These are phyloP conservation scores for Prunus salicina DNA, from an alignment of 306 rosid genomes.

Conservation along the genomic window DNA sequence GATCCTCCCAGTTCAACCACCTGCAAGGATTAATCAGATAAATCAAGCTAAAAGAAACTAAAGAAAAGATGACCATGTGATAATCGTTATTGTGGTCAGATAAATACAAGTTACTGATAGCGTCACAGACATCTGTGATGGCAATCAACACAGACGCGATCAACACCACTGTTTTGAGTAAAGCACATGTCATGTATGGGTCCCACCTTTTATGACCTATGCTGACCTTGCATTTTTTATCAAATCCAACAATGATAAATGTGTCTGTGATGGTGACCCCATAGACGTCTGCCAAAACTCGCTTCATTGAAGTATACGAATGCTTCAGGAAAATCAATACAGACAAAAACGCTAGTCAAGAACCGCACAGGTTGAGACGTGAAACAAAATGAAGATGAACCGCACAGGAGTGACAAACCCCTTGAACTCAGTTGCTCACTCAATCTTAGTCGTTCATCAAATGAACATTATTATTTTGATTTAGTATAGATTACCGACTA, in stretches of 20 bases:
- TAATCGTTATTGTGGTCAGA: slow-evolving; percentile 9
- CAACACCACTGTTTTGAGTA: slow-evolving; percentile 46
- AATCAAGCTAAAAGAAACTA: slow-evolving; percentile 14
- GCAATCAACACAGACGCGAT: slow-evolving; percentile 62
- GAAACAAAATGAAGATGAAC: slow-evolving; percentile 12
- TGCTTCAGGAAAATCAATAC: slow-evolving; percentile 56
- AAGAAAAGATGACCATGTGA: slow-evolving; percentile 14
- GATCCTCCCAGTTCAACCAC: slow-evolving; percentile 96
- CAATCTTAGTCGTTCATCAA: background rate
- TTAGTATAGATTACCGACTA: background rate
- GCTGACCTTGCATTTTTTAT: slow-evolving; percentile 49
- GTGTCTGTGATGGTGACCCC: slow-evolving; percentile 63
- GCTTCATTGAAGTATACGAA: slow-evolving; percentile 40
- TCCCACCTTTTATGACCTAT: slow-evolving; percentile 68
- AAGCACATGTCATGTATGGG: slow-evolving; percentile 39
- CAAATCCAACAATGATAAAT: slow-evolving; percentile 59
- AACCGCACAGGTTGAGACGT: slow-evolving; percentile 32
- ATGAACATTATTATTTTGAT: background rate
- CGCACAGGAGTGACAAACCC: background rate
- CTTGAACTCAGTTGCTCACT: background rate
- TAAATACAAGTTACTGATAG: slow-evolving; percentile 15
- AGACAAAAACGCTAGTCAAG: slow-evolving; percentile 45
- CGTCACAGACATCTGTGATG: slow-evolving; percentile 58
- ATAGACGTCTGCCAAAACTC: slow-evolving; percentile 65
- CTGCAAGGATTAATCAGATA: slow-evolving; percentile 39